Conservation (phyloP, 73 alveolate species). For the Halteria grandinella region DNA sequence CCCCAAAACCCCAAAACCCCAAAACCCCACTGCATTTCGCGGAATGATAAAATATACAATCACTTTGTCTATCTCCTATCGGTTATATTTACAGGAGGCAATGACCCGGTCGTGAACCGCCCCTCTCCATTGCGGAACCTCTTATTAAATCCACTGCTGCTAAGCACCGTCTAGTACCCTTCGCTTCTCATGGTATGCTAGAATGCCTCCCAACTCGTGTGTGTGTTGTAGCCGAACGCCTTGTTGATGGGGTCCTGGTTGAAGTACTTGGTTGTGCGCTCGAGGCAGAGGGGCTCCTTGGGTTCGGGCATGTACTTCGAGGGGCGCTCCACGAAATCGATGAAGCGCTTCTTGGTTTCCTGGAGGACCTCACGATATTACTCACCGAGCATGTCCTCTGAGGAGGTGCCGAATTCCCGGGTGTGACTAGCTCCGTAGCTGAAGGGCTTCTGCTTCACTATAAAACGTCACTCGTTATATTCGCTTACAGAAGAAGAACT, state of each 20-base stretch:
- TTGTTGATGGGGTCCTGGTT: constrained; percentile 51
- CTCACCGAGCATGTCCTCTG: constrained; percentile 26
- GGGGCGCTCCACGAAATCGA: constrained; percentile 62
- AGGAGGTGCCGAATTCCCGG: constrained; percentile 52
- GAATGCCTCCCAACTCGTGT: constrained; percentile 70
- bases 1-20: no score
- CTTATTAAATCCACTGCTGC: no score
- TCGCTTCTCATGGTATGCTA: constrained; percentile 16
- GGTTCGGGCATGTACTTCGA: constrained; percentile 34
- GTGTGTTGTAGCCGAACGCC: constrained; percentile 55
- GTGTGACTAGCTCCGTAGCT: constrained; percentile 51
- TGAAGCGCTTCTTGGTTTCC: constrained; percentile 33
- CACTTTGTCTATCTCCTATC: no score
- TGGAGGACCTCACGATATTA: constrained; percentile 28
- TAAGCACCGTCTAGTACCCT: neutral
- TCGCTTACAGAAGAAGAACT: constrained; percentile 47
- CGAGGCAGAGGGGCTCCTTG: constrained; percentile 50
- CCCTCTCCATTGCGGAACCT: no score
- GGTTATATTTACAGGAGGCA: no score
- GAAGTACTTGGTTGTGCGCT: constrained; percentile 43
- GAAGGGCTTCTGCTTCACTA: constrained; percentile 62
- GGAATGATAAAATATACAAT: no score
- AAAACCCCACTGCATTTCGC: no score
- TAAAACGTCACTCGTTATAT: neutral
- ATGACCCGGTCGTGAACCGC: no score